Conservation (phyloP, 805 yeast species). For the Candida oleophila region DNA sequence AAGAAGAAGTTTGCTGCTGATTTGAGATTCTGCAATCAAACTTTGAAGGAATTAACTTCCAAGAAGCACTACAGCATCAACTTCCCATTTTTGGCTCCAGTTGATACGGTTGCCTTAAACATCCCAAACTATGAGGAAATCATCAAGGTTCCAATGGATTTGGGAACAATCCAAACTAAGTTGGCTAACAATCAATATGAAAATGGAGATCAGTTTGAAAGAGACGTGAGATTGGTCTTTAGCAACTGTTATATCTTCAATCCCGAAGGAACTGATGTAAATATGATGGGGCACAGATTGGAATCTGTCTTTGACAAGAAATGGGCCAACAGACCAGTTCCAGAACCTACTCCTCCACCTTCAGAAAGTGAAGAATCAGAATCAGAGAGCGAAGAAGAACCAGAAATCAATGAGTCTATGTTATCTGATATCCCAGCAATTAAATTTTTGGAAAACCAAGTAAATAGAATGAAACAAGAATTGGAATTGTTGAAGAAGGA, state of each 20-base stretch:
- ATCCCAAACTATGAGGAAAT: slow-evolving; percentile 87
- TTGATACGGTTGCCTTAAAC: slow-evolving; percentile 90
- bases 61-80: slow-evolving; percentile 84
- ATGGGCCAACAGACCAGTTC: slow-evolving; percentile 70
- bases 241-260: slow-evolving; percentile 87
- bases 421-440: slow-evolving; percentile 84
- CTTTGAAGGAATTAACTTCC: slow-evolving; percentile 75
- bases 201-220: slow-evolving; percentile 82
- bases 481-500: slow-evolving; percentile 78
- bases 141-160: slow-evolving; percentile 92
- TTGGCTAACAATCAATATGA: slow-evolving; percentile 85
- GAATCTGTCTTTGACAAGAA: slow-evolving; percentile 83
- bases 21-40: slow-evolving; percentile 78
- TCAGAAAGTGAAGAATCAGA: slow-evolving; percentile 39
- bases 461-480: slow-evolving; percentile 81
- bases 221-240: slow-evolving; percentile 80
- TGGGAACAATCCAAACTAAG: slow-evolving; percentile 79
- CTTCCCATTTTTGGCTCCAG: slow-evolving; percentile 91
- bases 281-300: slow-evolving; percentile 89
- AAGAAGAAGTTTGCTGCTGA: slow-evolving; percentile 90
- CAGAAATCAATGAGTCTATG: slow-evolving; percentile 52
- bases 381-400: slow-evolving; percentile 49
- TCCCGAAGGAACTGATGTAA: slow-evolving; percentile 96
- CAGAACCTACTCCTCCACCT: slow-evolving; percentile 66
- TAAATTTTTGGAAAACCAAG: slow-evolving; percentile 81